A percentile compares a stretch with the other conserved stretches of the same genome.
These are phyloP conservation scores for Hypoxylon subgilvum DNA, from an alignment of 495 filamentous ascomycete genomes.

Conservation along the genomic window DNA sequence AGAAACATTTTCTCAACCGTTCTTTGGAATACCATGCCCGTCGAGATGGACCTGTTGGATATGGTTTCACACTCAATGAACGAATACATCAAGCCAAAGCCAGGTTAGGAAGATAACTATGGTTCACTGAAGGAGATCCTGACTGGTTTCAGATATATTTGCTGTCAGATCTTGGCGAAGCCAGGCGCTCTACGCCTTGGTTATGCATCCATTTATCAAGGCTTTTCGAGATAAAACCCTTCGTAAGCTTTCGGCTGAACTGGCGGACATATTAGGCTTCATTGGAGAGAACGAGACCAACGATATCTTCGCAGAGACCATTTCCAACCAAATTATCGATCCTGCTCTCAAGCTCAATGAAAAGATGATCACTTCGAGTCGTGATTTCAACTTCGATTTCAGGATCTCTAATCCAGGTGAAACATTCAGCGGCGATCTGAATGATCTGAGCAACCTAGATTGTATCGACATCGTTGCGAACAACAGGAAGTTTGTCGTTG, in stretches of 20 bases:
- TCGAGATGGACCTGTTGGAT: constrained; percentile 16
- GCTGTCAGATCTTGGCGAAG: constrained; percentile 43
- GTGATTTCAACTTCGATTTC: constrained; percentile 39
- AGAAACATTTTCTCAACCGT: constrained; percentile 41
- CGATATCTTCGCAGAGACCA: constrained; percentile 10
- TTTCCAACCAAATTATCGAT: constrained; percentile 6
- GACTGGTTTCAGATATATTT: constrained; percentile 38
- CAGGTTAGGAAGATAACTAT: constrained; percentile 26
- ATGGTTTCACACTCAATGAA: constrained; percentile 37
- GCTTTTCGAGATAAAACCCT: not conserved
- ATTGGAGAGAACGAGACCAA: constrained; percentile 24
- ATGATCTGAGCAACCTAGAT: constrained; percentile 21
- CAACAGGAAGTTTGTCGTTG: constrained; percentile 34
- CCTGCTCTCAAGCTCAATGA: constrained; percentile 41
- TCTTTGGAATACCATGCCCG: constrained; percentile 22
- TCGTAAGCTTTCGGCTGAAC: constrained; percentile 15
- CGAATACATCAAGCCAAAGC: constrained; percentile 33
- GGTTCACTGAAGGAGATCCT: not conserved
- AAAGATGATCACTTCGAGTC: constrained; percentile 40
- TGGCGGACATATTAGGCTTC: constrained; percentile 23
- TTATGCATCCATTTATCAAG: constrained; percentile 32
- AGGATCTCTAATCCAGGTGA: not conserved
- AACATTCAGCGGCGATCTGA: not conserved
- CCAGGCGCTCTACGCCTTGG: constrained; percentile 40
- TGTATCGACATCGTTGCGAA: constrained; percentile 43